Evolutionary conservation across 495 filamentous ascomycete genomes (phyloP), one percentile per base, ranked within the genome.

Genomic region (Talaromyces trachyspermus): DNA sequence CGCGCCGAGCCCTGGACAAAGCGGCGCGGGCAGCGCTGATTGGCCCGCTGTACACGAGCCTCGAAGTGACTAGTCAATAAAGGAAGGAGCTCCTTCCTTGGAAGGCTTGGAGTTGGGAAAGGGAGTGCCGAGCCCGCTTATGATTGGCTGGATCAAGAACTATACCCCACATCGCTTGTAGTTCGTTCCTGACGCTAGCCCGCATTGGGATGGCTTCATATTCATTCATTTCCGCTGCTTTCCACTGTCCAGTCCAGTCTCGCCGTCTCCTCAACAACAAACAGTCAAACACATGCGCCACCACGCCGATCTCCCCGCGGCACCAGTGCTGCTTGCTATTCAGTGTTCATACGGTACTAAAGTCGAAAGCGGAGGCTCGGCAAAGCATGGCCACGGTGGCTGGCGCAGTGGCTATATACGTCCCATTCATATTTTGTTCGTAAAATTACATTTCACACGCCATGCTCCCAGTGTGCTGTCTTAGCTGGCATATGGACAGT

Each of bases 151-250:
- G 22, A 8, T 43, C 20, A 24, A n/a, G 3, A 0, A 11, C 29
- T 32, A 9, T 9, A 12, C 12, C 26, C 42, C 42, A 22, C 17
- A 8, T n/a, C 14, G 42, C 42, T 24, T n/a, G 42, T 25, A 26
- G 25, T 2, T 18, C 12, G 42, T 44, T 29, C 42, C 42, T 44
- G 42, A 29, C 42, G 42, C 42, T 44, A 44, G 26, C 14, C 42
- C 42, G 9, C 15, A 30, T 27, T 44, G 26, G 42, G 41, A 29
- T 7, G 5, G 4, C 2, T n/a, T n/a, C 24, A 8, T 26, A 25
- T 15, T 9, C 3, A 19, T 20, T 33, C 17, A 44, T 44, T 44
- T 44, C 42, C 42, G 42, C 42, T 25, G 8, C n/a, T 44, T 27
- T 18, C n/a, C n/a, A n/a, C n/a, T n/a, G n/a, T n/a, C n/a, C n/a